These are phyloP conservation scores for Sporothrix schenckii DNA, from an alignment of 2,329 filamentous ascomycete species.

Conservation along the genomic window DNA sequence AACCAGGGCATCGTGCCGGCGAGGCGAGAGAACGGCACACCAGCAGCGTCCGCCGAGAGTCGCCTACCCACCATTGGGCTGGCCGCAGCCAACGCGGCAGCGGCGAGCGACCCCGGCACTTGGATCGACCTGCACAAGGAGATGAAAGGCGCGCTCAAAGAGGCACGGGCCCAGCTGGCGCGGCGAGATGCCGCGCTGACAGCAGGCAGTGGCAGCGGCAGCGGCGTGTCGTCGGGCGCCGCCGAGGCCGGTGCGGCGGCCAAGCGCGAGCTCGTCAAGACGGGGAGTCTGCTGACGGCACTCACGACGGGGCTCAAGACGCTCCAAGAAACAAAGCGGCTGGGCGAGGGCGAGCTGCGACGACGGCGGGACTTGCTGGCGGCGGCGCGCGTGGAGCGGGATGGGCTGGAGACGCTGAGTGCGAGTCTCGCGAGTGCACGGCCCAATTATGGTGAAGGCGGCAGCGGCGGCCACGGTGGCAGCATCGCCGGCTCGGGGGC, in stretches of 20 bases:
- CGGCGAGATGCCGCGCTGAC: conserved; percentile 63
- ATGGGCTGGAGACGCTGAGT: conserved; percentile 73
- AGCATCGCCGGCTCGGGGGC: conserved; percentile 48
- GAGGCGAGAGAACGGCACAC: conserved; percentile 36
- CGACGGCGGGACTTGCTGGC: conserved; percentile 71
- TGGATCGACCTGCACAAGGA: conserved; percentile 79
- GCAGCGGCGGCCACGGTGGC: conserved; percentile 43
- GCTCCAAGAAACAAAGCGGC: conserved; percentile 56
- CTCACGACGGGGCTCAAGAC: conserved; percentile 67
- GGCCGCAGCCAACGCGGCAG: conserved; percentile 47
- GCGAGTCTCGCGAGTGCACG: conserved; percentile 53
- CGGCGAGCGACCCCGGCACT: conserved; percentile 63
- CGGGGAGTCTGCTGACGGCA: conserved; percentile 63
- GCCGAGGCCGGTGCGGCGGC: conserved; percentile 71
- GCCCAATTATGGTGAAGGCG: conserved; percentile 55
- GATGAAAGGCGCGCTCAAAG: conserved; percentile 70
- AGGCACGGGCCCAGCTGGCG: conserved; percentile 67
- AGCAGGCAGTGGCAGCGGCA: conserved; percentile 36
- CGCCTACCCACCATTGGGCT: conserved; percentile 44
- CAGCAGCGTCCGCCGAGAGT: conserved; percentile 40
- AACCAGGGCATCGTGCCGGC: conserved; percentile 11
- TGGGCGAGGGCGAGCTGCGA: conserved; percentile 76
- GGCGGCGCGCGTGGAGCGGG: conserved; percentile 71
- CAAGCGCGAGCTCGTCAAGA: conserved; percentile 71
- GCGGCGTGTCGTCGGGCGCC: conserved; percentile 38